Percentiles rank a stretch among this genome's conserved stretches.
phyloP scores from a whole-genome alignment of 2,329 filamentous ascomycete species.

The Sphaerostilbella broomeana region DNA sequence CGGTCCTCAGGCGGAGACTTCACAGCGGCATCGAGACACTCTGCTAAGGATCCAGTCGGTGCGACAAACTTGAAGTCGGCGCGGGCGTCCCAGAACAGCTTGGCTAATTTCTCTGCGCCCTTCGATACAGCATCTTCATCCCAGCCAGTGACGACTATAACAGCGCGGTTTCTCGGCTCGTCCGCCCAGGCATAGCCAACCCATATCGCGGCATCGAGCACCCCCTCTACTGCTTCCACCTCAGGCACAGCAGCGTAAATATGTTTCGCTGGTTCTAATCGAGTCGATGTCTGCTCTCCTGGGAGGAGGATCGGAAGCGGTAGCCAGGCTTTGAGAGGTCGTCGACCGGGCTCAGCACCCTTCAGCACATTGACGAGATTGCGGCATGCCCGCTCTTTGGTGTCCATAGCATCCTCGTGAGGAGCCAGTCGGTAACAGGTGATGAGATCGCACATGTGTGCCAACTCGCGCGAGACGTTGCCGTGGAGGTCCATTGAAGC shows the following conservation, averaged over 20 bases:
- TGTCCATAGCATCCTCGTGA: slow-evolving; percentile 44
- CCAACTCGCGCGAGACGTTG: slow-evolving; percentile 44
- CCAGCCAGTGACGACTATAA: slow-evolving; percentile 46
- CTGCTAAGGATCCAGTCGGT: slow-evolving; percentile 39
- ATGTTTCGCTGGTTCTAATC: slow-evolving; percentile 43
- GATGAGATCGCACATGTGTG: slow-evolving; percentile 43
- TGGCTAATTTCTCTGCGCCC: slow-evolving; percentile 40
- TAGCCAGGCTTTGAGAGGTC: slow-evolving; percentile 47
- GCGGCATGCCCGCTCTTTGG: slow-evolving; percentile 43
- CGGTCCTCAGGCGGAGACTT: slow-evolving; percentile 25
- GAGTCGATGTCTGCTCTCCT: slow-evolving; percentile 49
- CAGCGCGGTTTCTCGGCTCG: slow-evolving; percentile 45
- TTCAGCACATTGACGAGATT: slow-evolving; percentile 39
- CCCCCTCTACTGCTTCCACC: slow-evolving; percentile 33
- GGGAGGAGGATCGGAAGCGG: slow-evolving; percentile 46
- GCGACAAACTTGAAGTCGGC: slow-evolving; percentile 46
- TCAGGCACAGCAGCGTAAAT: slow-evolving; percentile 42
- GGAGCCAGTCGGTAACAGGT: slow-evolving; percentile 49
- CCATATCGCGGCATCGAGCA: slow-evolving; percentile 48
- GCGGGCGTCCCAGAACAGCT: slow-evolving; percentile 40
- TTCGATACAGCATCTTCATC: slow-evolving; percentile 30
- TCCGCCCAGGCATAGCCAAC: slow-evolving; percentile 52
- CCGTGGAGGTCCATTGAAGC: slow-evolving; percentile 52
- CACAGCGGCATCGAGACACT: slow-evolving; percentile 42
- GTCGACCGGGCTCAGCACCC: slow-evolving; percentile 17